Evolutionary conservation across 768 basidiomycete genomes (phyloP), one percentile per base, ranked within the genome.

Genomic region (Neoboletus subvelutipes): DNA sequence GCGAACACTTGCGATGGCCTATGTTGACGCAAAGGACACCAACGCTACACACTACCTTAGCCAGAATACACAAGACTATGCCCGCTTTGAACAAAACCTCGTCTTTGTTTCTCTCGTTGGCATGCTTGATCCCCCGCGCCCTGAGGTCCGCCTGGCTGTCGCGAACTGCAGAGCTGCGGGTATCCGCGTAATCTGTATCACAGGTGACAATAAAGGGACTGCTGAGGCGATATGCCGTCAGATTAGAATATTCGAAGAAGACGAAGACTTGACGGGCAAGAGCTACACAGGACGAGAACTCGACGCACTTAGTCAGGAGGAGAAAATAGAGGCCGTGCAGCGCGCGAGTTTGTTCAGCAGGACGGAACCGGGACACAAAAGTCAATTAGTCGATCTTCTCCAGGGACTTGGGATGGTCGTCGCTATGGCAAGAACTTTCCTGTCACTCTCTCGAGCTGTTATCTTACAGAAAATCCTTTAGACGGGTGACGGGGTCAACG

Each of bases 401-500:
- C 96, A 99, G 71, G 85, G 87, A 62, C 79, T 94, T 55, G 96
- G 92, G 17, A 75, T 96, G 60, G 94, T 98, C 43, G 94, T 97
- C 28, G 96, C 96, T 13, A 99, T 99, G 96, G 92, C 87, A 45
- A 57, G 80, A 26, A 41, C 1, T 58, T 22, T 37, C 8, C 17
- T 40, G 10, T 26, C 36, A 70, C 50, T 31, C 69, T 34, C 26
- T 56, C 26, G 43, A 52, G 31, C 28, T 31, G 17, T 50, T 20
- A 20, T 40, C 49, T 67, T 50, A 66, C 59, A 43, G n/a, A 26
- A n/a, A 36, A 31, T 45, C 1, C 8, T 48, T 33, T 60, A 93
- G 92, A 94, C 92, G 54, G 94, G 94, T 56, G 96, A 98, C 68
- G 96, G 96, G 64, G 97, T 99, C 55, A 99, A 99, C 64, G 96